Evolutionary conservation across 2,329 filamentous ascomycete genomes (phyloP).

Genomic region (Xenoacremonium recifei): DNA sequence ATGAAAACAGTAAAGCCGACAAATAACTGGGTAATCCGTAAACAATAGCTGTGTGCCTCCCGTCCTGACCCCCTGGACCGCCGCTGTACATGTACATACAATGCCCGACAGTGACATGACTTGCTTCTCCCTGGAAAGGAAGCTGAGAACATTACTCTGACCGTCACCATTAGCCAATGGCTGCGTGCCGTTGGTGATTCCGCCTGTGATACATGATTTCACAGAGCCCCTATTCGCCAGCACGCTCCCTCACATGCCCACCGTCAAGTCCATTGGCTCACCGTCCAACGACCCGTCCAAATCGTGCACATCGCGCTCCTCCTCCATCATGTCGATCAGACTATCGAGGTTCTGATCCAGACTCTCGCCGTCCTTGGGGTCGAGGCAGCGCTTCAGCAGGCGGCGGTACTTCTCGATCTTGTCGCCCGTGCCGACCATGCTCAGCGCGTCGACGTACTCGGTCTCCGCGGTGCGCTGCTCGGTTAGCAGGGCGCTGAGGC

Average conservation of each 20-base stretch:
- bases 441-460: conserved; percentile 68
- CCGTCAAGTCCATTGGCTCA: conserved; percentile 30
- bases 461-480: conserved; percentile 62
- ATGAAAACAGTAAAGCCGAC: no score
- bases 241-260: conserved; percentile 19
- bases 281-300: conserved; percentile 29
- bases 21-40: no score
- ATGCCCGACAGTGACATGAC: no score
- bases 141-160: no score
- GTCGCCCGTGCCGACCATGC: conserved; percentile 68
- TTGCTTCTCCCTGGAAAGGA: no score
- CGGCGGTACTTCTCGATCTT: conserved; percentile 72
- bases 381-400: conserved; percentile 66
- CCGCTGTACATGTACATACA: no score
- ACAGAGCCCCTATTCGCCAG: no score
- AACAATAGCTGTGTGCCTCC: no score
- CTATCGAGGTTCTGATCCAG: conserved; percentile 64
- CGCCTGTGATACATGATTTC: no score
- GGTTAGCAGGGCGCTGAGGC: conserved; percentile 54
- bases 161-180: no score
- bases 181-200: no score
- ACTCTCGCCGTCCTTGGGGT: conserved; percentile 63
- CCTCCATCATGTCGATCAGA: conserved; percentile 62
- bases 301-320: conserved; percentile 50
- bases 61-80: no score